Base-by-base conservation (phyloP, 345 rosid genomes). In the Eucalyptus albens region DNA sequence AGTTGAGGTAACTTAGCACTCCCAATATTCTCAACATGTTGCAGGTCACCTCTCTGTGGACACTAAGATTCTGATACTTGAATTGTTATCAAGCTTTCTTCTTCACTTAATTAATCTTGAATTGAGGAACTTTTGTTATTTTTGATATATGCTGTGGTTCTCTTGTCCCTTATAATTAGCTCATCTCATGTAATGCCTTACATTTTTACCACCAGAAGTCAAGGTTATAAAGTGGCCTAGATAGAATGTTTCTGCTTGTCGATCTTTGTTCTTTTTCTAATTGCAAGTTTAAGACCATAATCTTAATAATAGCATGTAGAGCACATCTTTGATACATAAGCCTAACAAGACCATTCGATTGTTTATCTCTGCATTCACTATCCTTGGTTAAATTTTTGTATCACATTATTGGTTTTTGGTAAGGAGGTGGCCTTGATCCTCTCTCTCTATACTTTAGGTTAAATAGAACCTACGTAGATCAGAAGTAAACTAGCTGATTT, bases 1-100 rank as follows among this genome's bases (percentile, higher is more conserved):
- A 16, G 94, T 94, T 50, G 99, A 97, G 94, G 99, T 97, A 93
- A 91, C 92, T 87, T 45, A 67, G 24, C 85, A 77, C 47, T 77
- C 44, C 29, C 85, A 77, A 77, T 77, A 37, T 40, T 77, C 47
- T 40, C 85, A 40, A 77, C 29, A 77, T 9, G 21, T 72, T 17
- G 26, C 44, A 17, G 44, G 82, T 72, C 82, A 33, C 82, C 82
- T 72, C 82, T 17, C 83, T 77, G 83, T 77, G 83, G 85, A 40
- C 85, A 77, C 85, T 77, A 15, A 11, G 27, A 21, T 11, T 77
- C 85, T 77, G 85, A 37, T 10, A 77, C 85, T 77, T 40, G 83
- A 21, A 77, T 77, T 77, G 85, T 77, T 11, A 40, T 77, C 5
- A 13, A 40, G 85, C 47, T 77, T 77, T 77, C 85, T 77, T 77